These are phyloP conservation scores for Peronospora destructor DNA, from an alignment of 352 stramenopile genomes.

Conservation along the genomic window DNA sequence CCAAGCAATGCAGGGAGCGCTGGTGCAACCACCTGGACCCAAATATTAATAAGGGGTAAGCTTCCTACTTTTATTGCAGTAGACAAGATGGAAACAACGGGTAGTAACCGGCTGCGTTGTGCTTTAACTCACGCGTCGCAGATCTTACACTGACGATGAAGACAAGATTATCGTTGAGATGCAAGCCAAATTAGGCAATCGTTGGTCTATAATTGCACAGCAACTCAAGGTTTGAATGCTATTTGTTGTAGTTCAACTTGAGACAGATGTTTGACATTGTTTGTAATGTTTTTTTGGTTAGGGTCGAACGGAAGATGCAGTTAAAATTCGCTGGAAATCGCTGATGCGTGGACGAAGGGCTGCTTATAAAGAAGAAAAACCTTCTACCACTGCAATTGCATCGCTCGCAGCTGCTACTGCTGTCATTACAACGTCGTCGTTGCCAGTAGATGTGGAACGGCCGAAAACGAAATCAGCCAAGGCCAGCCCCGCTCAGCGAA, in stretches of 20 bases:
- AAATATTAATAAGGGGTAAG: constrained; percentile 89
- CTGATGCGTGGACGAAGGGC: constrained; percentile 74
- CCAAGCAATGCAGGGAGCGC: constrained; percentile 89
- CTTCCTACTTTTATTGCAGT: constrained; percentile 1
- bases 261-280: constrained; percentile 1
- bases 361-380: constrained; percentile 63
- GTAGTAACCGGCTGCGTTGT: not conserved
- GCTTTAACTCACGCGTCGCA: constrained; percentile 12
- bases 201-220: constrained; percentile 90
- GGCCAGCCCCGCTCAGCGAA: constrained; percentile 35
- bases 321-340: constrained; percentile 92
- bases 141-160: constrained; percentile 85
- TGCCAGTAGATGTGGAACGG: constrained; percentile 19
- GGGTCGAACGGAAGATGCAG: constrained; percentile 88
- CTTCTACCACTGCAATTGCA: constrained; percentile 8
- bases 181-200: constrained; percentile 87
- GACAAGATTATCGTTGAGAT: constrained; percentile 91
- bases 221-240: constrained; percentile 61
- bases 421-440: constrained; percentile 10
- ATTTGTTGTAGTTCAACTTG: not conserved
- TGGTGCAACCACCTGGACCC: constrained; percentile 91
- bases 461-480: constrained; percentile 32
- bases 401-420: constrained; percentile 14
- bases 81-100: not conserved
- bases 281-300: constrained; percentile 17